These are phyloP conservation scores for Aquilaria agallochum DNA, from an alignment of 441 rosid genomes.

Conservation along the genomic window DNA sequence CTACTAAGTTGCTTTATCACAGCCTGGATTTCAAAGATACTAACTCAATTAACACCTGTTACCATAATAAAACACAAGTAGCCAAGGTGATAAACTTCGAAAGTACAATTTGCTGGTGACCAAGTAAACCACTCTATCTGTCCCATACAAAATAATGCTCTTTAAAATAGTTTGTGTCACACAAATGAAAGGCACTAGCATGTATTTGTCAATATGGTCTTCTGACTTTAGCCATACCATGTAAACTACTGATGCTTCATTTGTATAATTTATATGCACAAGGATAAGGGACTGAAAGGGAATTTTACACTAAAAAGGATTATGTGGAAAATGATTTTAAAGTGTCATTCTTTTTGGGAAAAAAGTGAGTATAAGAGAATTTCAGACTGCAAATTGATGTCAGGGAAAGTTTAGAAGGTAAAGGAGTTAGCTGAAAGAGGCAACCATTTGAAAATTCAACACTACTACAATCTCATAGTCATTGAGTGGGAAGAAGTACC, in stretches of 20 bases:
- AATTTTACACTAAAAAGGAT: no score
- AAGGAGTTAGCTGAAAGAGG: no score
- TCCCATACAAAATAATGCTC: background rate
- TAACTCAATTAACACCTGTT: background rate
- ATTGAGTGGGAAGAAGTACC: no score
- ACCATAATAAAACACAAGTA: background rate
- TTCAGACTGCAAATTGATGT: no score
- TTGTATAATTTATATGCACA: background rate
- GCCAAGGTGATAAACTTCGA: slow-evolving; percentile 5
- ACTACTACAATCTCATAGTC: no score
- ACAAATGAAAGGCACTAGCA: background rate
- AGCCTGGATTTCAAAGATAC: slow-evolving; percentile 51
- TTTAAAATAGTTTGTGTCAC: background rate
- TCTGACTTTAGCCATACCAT: background rate
- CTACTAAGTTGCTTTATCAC: slow-evolving; percentile 87
- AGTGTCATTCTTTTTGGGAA: no score
- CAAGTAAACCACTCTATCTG: background rate
- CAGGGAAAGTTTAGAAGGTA: no score
- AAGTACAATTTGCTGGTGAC: background rate
- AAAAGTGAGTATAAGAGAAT: no score
- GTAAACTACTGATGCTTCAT: background rate
- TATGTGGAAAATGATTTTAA: no score
- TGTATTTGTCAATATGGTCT: background rate
- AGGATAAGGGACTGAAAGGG: no score
- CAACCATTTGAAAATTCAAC: no score